A percentile compares a stretch with the other conserved stretches of the same genome.
Evolutionary conservation across 768 basidiomycete species (phyloP).

Genomic region (Mycena galericulata): DNA sequence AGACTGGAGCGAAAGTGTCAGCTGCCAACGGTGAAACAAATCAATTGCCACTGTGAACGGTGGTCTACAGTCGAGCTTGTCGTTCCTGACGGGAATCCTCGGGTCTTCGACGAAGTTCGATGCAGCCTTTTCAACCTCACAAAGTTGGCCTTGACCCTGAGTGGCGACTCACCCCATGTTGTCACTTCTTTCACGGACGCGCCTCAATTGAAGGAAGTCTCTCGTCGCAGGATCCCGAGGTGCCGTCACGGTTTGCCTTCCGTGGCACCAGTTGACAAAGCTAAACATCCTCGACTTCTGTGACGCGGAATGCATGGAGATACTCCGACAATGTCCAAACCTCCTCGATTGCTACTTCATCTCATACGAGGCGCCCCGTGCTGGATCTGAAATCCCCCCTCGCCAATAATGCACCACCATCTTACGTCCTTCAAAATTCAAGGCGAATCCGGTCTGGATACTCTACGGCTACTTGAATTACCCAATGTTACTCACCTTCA

Average conservation of each 20-base stretch:
- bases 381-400: not conserved
- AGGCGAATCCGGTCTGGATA: not conserved
- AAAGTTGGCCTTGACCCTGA: not conserved
- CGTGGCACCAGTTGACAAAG: conserved; percentile 9
- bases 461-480: not conserved
- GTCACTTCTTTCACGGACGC: conserved; percentile 7
- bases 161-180: not conserved
- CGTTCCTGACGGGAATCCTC: not conserved
- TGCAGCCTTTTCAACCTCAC: not conserved
- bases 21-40: not conserved
- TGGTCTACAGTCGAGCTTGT: conserved; percentile 6
- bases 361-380: not conserved
- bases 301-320: not conserved
- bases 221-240: not conserved
- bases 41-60: conserved; percentile 13
- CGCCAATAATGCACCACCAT: not conserved
- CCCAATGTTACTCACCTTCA: not conserved
- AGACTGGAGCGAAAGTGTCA: no score
- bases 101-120: not conserved
- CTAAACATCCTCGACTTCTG: not conserved
- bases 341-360: conserved; percentile 11
- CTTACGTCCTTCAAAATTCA: not conserved
- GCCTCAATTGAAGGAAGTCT: not conserved
- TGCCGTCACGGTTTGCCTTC: not conserved
- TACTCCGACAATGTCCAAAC: not conserved